Evolutionary conservation across 768 basidiomycete genomes (phyloP).

Genomic region (Rhizopogon roseolus): DNA sequence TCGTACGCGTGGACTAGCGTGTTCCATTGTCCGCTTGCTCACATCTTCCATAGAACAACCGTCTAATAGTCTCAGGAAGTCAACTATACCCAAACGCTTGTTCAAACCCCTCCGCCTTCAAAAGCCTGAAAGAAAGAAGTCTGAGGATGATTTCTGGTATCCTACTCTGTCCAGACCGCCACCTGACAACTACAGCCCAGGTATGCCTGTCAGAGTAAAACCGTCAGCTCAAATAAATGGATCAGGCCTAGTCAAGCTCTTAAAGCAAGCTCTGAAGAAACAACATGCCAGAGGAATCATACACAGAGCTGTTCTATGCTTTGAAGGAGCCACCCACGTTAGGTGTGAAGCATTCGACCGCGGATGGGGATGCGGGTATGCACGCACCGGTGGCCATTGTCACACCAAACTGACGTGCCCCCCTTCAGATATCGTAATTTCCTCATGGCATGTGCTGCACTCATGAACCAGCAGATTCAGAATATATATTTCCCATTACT

Average conservation of each 20-base stretch:
- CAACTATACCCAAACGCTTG: slow-evolving; percentile 4
- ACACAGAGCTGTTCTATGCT: slow-evolving; percentile 59
- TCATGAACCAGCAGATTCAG: slow-evolving; percentile 64
- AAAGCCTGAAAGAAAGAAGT: slow-evolving; percentile 5
- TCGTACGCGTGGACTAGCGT: slow-evolving; percentile 2
- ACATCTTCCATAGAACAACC: slow-evolving; percentile 8
- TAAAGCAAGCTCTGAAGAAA: slow-evolving; percentile 50
- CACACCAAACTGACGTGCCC: neutral
- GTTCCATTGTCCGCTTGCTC: neutral
- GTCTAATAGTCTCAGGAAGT: slow-evolving; percentile 10
- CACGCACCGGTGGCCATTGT: slow-evolving; percentile 6
- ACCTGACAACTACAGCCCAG: slow-evolving; percentile 57
- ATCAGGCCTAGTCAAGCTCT: slow-evolving; percentile 59
- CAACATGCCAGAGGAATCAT: slow-evolving; percentile 47
- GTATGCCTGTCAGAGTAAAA: slow-evolving; percentile 26
- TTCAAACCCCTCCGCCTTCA: neutral
- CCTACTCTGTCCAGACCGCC: slow-evolving; percentile 38
- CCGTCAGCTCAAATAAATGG: neutral
- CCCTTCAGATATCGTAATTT: slow-evolving; percentile 72
- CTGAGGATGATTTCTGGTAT: slow-evolving; percentile 65
- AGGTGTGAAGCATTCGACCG: slow-evolving; percentile 54
- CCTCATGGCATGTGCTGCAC: slow-evolving; percentile 67
- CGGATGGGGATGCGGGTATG: slow-evolving; percentile 72
- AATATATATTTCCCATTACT: slow-evolving; percentile 59
- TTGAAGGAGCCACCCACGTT: slow-evolving; percentile 57